These are phyloP conservation scores for Wallacemonas sp. DNA, from an alignment of 208 protist genomes.

Conservation along the genomic window DNA sequence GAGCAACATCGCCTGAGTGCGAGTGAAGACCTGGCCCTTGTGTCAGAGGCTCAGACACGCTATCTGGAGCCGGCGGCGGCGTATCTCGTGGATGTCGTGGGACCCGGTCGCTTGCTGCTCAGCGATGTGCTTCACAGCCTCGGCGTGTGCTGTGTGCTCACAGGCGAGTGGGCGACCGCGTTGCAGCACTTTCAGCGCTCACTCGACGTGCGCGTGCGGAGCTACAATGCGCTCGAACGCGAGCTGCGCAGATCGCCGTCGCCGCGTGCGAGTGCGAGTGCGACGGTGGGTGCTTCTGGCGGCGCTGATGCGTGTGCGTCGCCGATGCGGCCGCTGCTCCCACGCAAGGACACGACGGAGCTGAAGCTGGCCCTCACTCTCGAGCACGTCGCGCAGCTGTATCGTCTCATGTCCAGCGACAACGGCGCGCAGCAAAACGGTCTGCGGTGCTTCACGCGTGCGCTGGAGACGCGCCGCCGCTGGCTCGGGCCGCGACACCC, in stretches of 20 bases:
- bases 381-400: constrained; percentile 67
- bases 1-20: constrained; percentile 28
- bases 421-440: background rate
- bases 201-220: constrained; percentile 28
- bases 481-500: constrained; percentile 48
- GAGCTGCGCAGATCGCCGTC: background rate
- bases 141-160: constrained; percentile 52
- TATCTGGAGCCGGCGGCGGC: constrained; percentile 10
- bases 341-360: constrained; percentile 27
- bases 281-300: background rate
- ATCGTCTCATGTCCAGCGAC: constrained; percentile 25
- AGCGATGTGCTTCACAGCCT: constrained; percentile 65
- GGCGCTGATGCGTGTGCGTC: no score
- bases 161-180: constrained; percentile 25
- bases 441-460: background rate
- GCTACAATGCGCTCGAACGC: constrained; percentile 1
- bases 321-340: constrained; percentile 3
- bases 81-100: constrained; percentile 31
- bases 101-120: constrained; percentile 36
- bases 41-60: constrained; percentile 27
- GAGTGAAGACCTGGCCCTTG: constrained; percentile 9
- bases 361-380: constrained; percentile 65
- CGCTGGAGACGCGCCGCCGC: constrained; percentile 37
- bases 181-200: constrained; percentile 33
- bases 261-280: background rate